Percentiles rank a stretch among this genome's conserved stretches.
These are phyloP conservation scores for Haematococcus sp. DNA, from an alignment of 139 green algal species.

Conservation along the genomic window DNA sequence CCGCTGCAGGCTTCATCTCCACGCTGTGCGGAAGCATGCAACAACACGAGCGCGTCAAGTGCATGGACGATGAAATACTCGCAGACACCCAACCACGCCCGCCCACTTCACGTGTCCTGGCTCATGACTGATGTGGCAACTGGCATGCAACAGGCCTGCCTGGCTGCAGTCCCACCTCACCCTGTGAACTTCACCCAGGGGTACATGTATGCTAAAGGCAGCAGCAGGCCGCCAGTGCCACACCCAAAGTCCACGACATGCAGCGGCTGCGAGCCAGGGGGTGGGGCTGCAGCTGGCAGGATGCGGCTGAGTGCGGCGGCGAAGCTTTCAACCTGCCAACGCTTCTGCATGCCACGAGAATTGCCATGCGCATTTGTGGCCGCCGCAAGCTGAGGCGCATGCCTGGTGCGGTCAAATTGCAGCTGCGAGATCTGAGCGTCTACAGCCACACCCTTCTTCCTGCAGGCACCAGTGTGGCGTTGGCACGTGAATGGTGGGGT, in stretches of 20 bases:
- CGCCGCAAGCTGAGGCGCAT: neutral
- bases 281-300: slow-evolving; percentile 10
- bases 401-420: slow-evolving; percentile 8
- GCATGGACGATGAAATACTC: too few relatives aligned
- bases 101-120: too few relatives aligned
- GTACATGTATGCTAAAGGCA: slow-evolving; percentile 62
- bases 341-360: slow-evolving; percentile 18
- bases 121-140: too few relatives aligned
- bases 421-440: slow-evolving; percentile 27
- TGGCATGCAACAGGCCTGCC: too few relatives aligned
- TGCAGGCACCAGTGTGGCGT: neutral
- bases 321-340: slow-evolving; percentile 62
- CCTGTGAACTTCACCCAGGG: slow-evolving; percentile 52
- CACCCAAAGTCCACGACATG: slow-evolving; percentile 76
- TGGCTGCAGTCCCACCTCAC: neutral
- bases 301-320: slow-evolving; percentile 42
- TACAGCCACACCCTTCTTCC: slow-evolving; percentile 20
- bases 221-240: slow-evolving; percentile 61
- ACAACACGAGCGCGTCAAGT: too few relatives aligned
- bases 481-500: too few relatives aligned
- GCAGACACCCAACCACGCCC: too few relatives aligned
- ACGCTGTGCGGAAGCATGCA: slow-evolving; percentile 21
- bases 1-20: slow-evolving; percentile 68
- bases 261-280: neutral
- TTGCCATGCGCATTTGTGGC: neutral